Evolutionary conservation across 73 alveolate genomes (phyloP), one percentile per base, ranked within the genome.

Genomic region (Diophrys sp.): DNA sequence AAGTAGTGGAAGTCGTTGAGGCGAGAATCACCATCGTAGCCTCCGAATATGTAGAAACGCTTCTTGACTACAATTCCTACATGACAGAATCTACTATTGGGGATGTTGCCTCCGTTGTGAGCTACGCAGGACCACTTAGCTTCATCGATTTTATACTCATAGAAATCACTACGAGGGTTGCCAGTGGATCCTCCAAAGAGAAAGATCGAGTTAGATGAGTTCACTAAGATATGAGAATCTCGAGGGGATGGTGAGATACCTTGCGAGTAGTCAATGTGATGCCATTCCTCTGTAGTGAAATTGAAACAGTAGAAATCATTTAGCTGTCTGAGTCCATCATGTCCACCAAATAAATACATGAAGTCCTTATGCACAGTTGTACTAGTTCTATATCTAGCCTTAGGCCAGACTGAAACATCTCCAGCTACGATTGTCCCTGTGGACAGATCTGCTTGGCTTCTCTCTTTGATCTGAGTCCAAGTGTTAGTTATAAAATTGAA

Each of bases 141-240:
- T 73, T 88, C 91, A 33, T 90, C 93, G 55, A 90, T 82, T 69
- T 90, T 90, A 77, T 85, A 90, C 70, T 90, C 92, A 73, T 90
- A 90, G 78, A 90, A 78, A 57, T 90, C 96, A 54, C 86, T 74
- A 25, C 93, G 79, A 23, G 96, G 93, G 34, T 89, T 87, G 14
- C 96, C 96, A 0, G 96, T 87, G 31, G 94, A 87, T 24, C 96
- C 96, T n/a, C 96, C 96, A 56, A 90, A 90, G 70, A 90, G 77
- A 72, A 87, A 87, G 56, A 90, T 87, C 33, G 96, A 87, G 70
- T 90, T 87, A 29, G 90, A 93, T 27, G 91, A 87, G 26, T 87
- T 85, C 27, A 89, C 94, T 23, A 90, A 57, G 23, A 90, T 87
- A 62, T 90, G 96, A 66, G 96, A 90, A 80, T 90, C 96, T 26